Evolutionary conservation across 2,329 filamentous ascomycete species (phyloP).

Genomic region (Phaeosphaeria sp.): DNA sequence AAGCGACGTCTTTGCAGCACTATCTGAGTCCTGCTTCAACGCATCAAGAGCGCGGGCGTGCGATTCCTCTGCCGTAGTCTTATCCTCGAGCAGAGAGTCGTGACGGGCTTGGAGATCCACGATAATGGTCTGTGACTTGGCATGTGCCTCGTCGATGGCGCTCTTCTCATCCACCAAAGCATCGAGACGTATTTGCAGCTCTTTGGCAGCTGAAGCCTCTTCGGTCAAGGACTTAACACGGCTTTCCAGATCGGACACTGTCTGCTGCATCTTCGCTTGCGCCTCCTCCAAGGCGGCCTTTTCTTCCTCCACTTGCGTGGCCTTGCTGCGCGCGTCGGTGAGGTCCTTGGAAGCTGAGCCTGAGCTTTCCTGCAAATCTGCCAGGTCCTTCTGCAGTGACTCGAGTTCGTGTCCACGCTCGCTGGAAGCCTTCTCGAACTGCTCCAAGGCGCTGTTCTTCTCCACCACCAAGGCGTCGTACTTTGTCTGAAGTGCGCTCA

Average conservation of each 20-base stretch:
- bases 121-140: constrained; percentile 33
- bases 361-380: constrained; percentile 26
- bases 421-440: constrained; percentile 29
- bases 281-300: constrained; percentile 28
- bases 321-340: constrained; percentile 29
- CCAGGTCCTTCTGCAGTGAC: constrained; percentile 26
- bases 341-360: constrained; percentile 31
- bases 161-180: constrained; percentile 25
- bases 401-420: constrained; percentile 30
- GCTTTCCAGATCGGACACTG: constrained; percentile 30
- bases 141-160: constrained; percentile 26
- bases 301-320: constrained; percentile 32
- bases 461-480: constrained; percentile 40
- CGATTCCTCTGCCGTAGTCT: constrained; percentile 36
- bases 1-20: constrained; percentile 33
- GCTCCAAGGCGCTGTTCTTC: constrained; percentile 30
- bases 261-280: constrained; percentile 26
- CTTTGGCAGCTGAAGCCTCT: constrained; percentile 15
- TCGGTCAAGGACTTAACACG: constrained; percentile 26
- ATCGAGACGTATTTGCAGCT: constrained; percentile 20
- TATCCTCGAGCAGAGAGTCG: constrained; percentile 38
- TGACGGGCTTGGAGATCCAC: constrained; percentile 40
- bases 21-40: constrained; percentile 40
- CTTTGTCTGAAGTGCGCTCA: constrained; percentile 41
- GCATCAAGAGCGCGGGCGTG: constrained; percentile 37